phyloP scores from a whole-genome alignment of 163 green algal genomes.

The Coccomyxa subellipsoidea region DNA sequence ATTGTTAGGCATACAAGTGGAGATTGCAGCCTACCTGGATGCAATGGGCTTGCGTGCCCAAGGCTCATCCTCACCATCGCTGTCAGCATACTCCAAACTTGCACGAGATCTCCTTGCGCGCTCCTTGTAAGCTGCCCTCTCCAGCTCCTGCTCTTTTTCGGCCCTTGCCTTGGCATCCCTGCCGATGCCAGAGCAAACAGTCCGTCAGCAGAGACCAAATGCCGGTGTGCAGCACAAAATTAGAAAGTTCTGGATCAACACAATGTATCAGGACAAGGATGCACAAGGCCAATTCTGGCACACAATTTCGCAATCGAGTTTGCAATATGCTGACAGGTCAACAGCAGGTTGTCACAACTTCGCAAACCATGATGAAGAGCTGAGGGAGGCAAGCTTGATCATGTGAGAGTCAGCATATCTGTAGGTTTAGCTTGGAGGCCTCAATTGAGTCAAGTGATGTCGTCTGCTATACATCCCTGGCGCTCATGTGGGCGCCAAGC shows the following conservation, averaged over 20 bases:
- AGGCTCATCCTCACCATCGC: constrained; percentile 46
- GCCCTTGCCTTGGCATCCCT: constrained; percentile 6
- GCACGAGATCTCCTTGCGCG: constrained; percentile 33
- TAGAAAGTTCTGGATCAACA: too few species aligned
- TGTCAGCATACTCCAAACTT: constrained; percentile 46
- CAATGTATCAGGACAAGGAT: not conserved
- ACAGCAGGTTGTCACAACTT: too few species aligned
- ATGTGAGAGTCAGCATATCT: not conserved
- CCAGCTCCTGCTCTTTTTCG: constrained; percentile 27
- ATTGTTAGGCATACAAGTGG: too few species aligned
- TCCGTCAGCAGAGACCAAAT: not conserved
- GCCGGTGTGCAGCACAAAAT: too few species aligned
- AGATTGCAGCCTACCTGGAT: constrained; percentile 1
- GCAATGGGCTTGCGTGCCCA: constrained; percentile 38
- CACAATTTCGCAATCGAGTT: too few species aligned
- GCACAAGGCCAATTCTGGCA: not conserved
- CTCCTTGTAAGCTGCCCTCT: constrained; percentile 39
- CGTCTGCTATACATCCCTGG: not conserved
- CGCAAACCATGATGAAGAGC: not conserved
- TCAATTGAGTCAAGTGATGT: not conserved
- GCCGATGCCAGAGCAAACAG: not conserved
- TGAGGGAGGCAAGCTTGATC: not conserved
- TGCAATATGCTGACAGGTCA: too few species aligned
- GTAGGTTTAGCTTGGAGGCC: not conserved
- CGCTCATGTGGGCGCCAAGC: not conserved